Evolutionary conservation across 2,329 filamentous ascomycete species (phyloP), one percentile per base, ranked within the genome.

Genomic region (Colletotrichum kahawae): DNA sequence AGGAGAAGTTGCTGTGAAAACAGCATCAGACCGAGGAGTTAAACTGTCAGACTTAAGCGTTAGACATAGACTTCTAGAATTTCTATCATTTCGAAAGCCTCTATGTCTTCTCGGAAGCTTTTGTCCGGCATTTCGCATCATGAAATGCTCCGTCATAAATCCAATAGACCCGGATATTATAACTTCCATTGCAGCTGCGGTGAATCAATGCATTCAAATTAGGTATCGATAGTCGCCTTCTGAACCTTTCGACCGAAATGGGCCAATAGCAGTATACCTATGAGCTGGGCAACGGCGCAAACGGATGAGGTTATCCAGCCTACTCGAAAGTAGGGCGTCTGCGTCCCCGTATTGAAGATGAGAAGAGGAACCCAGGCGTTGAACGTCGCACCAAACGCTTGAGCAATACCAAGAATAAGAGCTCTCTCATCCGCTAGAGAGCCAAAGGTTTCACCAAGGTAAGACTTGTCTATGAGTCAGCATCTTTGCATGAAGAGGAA

Each of bases 41-140:
- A 1, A 12, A 48, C 18, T n/a, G 0, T 48, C 38, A 48, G 18
- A n/a, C 18, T 48, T 10, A 48, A 48, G 38, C 18, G 18, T 18
- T n/a, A 48, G 38, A 48, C 38, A 48, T n/a, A 48, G 18, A 48
- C 5, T 18, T n/a, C 18, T 48, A 48, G 38, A 7, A 6, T 2
- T 0, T n/a, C 0, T 0, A 48, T 48, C 38, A 48, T n/a, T 2
- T n/a, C 0, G 9, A 1, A 21, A 21, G n/a, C 18, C 43, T 12
- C 0, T 13, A 4, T n/a, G 10, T 10, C n/a, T 48, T 48, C 18
- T 21, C 10, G 3, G 0, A 48, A 48, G 5, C n/a, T 16, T 6
- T 27, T 43, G 0, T 9, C 8, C 8, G 16, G 18, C 16, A 18
- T 3, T 10, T 16, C 36, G 7, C 7, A 31, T 31, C 29, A 8